Base-by-base conservation (phyloP, 1,284 basidiomycete genomes). In the Irpex sp. region DNA sequence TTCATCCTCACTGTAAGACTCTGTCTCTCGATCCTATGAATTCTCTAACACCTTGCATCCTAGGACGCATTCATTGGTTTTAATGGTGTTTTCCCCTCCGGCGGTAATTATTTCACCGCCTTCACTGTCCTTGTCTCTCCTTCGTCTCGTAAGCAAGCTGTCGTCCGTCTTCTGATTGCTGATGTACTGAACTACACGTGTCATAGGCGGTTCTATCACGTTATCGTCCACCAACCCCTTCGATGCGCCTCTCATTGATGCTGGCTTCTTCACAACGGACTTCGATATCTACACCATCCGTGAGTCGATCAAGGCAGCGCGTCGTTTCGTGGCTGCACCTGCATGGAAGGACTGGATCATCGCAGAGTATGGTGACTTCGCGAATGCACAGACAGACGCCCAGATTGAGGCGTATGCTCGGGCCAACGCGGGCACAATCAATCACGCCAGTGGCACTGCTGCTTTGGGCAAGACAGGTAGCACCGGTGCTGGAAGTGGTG, bases 171-270 rank as follows among this genome's bases (percentile, higher is more conserved):
- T 52, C 37, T 49, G 19, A 13, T 1, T 15, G 19, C 19, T 7
- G n/a, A 48, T 36, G 15, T 49, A 31, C 8, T 52, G 31, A 38
- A 38, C n/a, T 38, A 31, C 19, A 51, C 47, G 13, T 21, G 49
- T 55, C 38, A 48, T 37, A 63, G 58, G 47, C 5, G 80, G 81
- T 15, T 73, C 75, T 4, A 65, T 82, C 15, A 72, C 66, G 3
- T 66, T 81, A 5, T 63, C 64, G 6, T 77, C 75, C 5, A 69
- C 69, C 15, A 69, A 79, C 64, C 77, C 81, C 0, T 79, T 81
- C 59, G 74, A 72, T 17, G 58, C 67, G 17, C 81, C 81, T 0
- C 40, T 75, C 17, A 77, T 83, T 61, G 69, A 82, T 66, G 76
- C 76, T 4, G 70, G 67, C 4, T 71, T 76, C 47, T 65, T 80